These are phyloP conservation scores for Poa annua DNA, from an alignment of 176 grass and related monocot genomes.

Conservation along the genomic window DNA sequence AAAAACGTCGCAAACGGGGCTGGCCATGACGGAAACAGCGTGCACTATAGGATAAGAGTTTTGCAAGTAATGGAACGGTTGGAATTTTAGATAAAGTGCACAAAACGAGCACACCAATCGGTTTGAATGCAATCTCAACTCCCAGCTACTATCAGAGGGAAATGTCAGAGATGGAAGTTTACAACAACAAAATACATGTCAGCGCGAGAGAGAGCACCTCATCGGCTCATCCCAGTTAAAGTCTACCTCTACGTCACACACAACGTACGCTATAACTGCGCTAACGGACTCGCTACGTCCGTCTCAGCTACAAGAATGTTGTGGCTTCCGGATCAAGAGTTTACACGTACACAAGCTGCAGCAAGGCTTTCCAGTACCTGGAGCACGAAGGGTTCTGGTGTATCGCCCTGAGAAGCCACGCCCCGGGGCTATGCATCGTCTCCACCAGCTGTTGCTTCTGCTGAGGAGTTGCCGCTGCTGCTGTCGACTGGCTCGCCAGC, in stretches of 20 bases:
- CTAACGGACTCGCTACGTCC: background rate
- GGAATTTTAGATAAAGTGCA: background rate
- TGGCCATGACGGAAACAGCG: background rate
- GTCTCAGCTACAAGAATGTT: background rate
- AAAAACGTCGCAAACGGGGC: background rate
- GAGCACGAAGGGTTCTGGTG: slow-evolving; percentile 83
- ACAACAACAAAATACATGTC: no score
- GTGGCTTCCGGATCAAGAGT: background rate
- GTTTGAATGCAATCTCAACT: background rate
- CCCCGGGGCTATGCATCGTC: slow-evolving; percentile 58
- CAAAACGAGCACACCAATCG: background rate
- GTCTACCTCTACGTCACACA: background rate
- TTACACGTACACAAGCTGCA: slow-evolving; percentile 43
- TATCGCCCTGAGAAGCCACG: slow-evolving; percentile 77
- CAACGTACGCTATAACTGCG: background rate
- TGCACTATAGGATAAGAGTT: background rate
- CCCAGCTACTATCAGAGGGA: background rate
- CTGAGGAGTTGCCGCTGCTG: slow-evolving; percentile 30
- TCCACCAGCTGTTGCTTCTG: slow-evolving; percentile 48
- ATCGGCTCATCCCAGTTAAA: background rate
- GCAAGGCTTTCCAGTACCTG: slow-evolving; percentile 82
- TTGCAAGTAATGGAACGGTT: background rate
- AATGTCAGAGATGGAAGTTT: no score
- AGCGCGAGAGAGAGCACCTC: background rate
- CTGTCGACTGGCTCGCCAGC: slow-evolving; percentile 55